Evolutionary conservation across 148 eudicot species (phyloP).

Genomic region (Euryodendron excelsum): DNA sequence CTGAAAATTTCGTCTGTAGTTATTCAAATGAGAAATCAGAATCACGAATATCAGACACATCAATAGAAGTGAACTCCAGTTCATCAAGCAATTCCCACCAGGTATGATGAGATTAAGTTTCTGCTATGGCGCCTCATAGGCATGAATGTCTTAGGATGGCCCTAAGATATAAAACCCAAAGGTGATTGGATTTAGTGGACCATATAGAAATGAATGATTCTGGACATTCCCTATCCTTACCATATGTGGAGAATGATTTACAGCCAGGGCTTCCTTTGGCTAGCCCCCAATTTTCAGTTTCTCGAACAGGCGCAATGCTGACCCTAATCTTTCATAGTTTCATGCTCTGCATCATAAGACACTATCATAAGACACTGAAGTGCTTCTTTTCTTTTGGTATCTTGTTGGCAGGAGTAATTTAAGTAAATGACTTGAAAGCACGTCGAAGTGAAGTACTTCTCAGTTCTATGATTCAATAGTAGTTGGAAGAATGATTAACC

Average conservation of each 20-base stretch:
- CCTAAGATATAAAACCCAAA: neutral
- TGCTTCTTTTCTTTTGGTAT: neutral
- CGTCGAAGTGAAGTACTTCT: neutral
- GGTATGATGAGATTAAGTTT: slow-evolving; percentile 15
- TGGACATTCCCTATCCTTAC: too few species aligned
- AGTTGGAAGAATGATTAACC: neutral
- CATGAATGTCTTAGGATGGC: neutral
- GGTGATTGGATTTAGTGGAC: neutral
- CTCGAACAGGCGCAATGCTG: neutral
- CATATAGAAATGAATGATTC: neutral
- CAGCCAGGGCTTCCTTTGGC: neutral
- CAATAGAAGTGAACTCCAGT: slow-evolving; percentile 20
- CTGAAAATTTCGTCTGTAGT: slow-evolving; percentile 21
- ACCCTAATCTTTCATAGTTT: neutral
- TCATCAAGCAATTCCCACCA: slow-evolving; percentile 13
- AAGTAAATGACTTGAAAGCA: neutral
- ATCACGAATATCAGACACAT: slow-evolving; percentile 36
- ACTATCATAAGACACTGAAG: neutral
- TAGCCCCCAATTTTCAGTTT: neutral
- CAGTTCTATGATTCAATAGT: neutral
- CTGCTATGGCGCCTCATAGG: neutral
- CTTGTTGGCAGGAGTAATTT: slow-evolving; percentile 15
- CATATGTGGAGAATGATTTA: neutral
- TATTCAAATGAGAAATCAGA: slow-evolving; percentile 59
- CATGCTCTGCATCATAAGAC: neutral